Evolutionary conservation across 208 protist genomes (phyloP).

Genomic region (Trypanosoma platydactyli): DNA sequence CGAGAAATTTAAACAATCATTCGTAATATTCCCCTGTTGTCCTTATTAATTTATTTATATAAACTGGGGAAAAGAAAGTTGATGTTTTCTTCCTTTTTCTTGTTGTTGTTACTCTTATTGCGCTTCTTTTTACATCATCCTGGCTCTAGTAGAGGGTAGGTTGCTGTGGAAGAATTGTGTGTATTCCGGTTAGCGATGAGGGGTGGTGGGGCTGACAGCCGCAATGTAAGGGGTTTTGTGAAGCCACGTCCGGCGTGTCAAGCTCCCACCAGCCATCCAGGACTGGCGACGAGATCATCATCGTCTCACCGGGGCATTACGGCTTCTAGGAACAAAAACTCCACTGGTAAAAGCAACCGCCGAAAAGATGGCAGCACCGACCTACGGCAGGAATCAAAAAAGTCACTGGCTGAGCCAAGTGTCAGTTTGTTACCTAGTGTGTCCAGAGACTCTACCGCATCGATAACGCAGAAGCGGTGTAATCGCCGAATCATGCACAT

Average conservation of each 20-base stretch:
- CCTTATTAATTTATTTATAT: constrained; percentile 8
- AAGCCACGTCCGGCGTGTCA: not conserved
- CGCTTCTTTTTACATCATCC: too few species aligned
- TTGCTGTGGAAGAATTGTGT: too few species aligned
- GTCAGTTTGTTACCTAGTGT: not conserved
- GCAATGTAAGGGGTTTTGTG: not conserved
- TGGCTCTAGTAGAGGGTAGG: too few species aligned
- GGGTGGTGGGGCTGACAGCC: not conserved
- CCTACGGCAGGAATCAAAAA: not conserved
- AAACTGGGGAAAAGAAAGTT: not conserved
- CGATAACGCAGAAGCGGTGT: not conserved
- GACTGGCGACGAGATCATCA: not conserved
- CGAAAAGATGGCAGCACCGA: not conserved
- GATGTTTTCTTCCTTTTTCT: constrained; percentile 19
- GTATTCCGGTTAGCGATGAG: not conserved
- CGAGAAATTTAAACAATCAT: too few species aligned
- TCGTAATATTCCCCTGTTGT: too few species aligned
- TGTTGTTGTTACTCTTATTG: constrained; percentile 20
- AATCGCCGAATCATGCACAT: not conserved
- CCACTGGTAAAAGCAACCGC: too few species aligned
- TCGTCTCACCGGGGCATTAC: not conserved
- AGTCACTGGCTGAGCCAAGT: not conserved
- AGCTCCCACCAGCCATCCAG: not conserved
- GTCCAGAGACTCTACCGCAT: not conserved
- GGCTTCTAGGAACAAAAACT: not conserved